Evolutionary conservation across 169 alveolate genomes (phyloP), one percentile per base, ranked within the genome.

Genomic region (Cryptosporidium ubiquitum): DNA sequence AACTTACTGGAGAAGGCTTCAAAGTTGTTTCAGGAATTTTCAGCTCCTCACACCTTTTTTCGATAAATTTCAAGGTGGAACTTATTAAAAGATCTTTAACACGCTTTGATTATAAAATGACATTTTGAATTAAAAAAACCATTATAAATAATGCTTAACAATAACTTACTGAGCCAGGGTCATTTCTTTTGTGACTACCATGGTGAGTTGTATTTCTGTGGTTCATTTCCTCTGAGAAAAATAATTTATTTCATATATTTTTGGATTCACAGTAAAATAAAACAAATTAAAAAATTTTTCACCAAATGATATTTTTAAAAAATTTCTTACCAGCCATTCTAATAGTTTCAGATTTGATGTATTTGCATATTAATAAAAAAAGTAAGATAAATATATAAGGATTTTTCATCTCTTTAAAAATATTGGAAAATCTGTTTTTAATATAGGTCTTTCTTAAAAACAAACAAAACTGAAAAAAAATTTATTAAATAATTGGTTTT

Each of bases 1-100:
- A n/a, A 51, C 85, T 73, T 73, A 73, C 85, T 14, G 85, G 85
- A 37, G 68, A 14, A 26, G 69, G 69, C 0, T 57, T 73, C 39
- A 73, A 73, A 7, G 42, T 73, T 18, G 55, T 33, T 57, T 20
- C 85, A n/a, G 85, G 70, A 52, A 73, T 73, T 29, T 26, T n/a
- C 40, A 55, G 18, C 35, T 73, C 42, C n/a, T 55, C 42, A 12
- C 85, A 73, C 31, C 85, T 73, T 33, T 58, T 73, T 58, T 73
- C 85, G 55, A 73, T 20, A 55, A 52, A 73, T 29, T 39, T 29
- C 10, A 73, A 9, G 18, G 71, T 73, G 9, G 85, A 73, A n/a
- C 68, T 73, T 33, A 73, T 33, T 51, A 73, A 29, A 31, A 73
- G 39, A 1, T 57, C 71, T 37, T 73, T 57, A 23, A 51, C 71